Base-by-base conservation (phyloP, 306 rosid species). In the Hippophae tibetana region DNA sequence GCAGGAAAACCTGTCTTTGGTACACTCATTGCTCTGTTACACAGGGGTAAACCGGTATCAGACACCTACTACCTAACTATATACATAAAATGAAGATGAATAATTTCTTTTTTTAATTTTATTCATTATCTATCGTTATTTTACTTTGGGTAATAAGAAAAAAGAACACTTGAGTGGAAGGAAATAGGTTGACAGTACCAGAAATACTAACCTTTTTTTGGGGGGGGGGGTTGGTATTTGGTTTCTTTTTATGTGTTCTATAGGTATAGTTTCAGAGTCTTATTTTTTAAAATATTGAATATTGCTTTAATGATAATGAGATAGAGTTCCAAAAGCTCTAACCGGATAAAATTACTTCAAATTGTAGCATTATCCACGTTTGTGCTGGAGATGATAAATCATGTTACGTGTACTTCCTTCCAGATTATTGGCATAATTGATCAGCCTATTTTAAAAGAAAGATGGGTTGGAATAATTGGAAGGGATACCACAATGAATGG, bases 1-100 rank as follows among this genome's bases (percentile, higher is more conserved):
- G 72, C 83, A 92, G 98, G 98, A 51, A 92, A 92, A 73, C 95
- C 98, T 51, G 48, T 92, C 59, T 92, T 92, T 74, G 98, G 98
- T 57, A 87, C 95, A 41, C 98, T 92, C 65, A 75, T 92, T 63
- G 89, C 96, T 57, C 77, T 92, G 65, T 78, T 92, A 57, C 81
- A 79, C 46, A 78, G 58, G 64, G 86, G 96, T 8, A 79, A 60
- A 65, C 95, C 98, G 8, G 98, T 92, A 78, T 74, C 86, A 63
- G 60, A 70, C 67, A 51, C 63, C 69, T 58, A 47, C 70, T 54
- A 42, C 57, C 52, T 63, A 27, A 13, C 13, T 52, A 45, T 13
- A 3, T 46, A 13, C 25, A 26, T 48, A 8, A 64, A 46, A 52
- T 42, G 26, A 52, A 10, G 1, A 49, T 13, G 53, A 5, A 49